phyloP scores from a whole-genome alignment of 106 monocot species.

The Dioscorea dumetorum region DNA sequence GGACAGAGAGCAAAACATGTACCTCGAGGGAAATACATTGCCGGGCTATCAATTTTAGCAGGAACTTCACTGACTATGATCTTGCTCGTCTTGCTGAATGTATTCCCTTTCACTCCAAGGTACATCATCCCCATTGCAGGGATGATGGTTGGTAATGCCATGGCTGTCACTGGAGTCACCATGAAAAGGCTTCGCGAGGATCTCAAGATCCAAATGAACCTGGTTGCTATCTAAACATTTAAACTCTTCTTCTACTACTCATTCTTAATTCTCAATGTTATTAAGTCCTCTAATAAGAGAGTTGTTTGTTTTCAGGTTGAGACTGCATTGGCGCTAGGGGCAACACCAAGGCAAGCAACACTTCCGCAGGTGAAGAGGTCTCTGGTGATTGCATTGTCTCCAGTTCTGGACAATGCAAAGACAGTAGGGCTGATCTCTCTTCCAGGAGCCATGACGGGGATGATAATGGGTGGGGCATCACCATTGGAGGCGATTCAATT shows the following conservation, averaged over 20 bases:
- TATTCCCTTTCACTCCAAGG: constrained; percentile 87
- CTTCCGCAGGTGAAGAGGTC: constrained; percentile 75
- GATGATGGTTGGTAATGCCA: constrained; percentile 94
- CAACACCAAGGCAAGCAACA: constrained; percentile 82
- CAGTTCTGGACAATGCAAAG: constrained; percentile 82
- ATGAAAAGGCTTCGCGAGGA: constrained; percentile 96
- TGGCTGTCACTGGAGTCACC: constrained; percentile 93
- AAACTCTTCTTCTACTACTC: too few relatives aligned
- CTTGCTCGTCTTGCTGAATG: constrained; percentile 60
- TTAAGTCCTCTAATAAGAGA: too few relatives aligned
- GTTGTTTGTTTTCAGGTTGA: constrained; percentile 43
- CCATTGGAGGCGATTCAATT: constrained; percentile 85
- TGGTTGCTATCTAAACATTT: constrained; percentile 29
- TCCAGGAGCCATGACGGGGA: constrained; percentile 90
- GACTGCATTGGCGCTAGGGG: constrained; percentile 83
- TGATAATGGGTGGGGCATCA: constrained; percentile 92
- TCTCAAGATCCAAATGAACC: constrained; percentile 62
- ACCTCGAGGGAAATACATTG: constrained; percentile 71
- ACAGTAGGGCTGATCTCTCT: constrained; percentile 84
- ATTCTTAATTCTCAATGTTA: too few relatives aligned
- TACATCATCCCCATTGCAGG: constrained; percentile 95
- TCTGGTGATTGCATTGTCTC: constrained; percentile 70
- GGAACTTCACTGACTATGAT: constrained; percentile 83
- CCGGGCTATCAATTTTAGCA: constrained; percentile 62
- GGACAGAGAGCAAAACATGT: constrained; percentile 84